These are phyloP conservation scores for Sporodiniella umbellata DNA, from an alignment of 371 early-diverging fungal genomes.

Conservation along the genomic window DNA sequence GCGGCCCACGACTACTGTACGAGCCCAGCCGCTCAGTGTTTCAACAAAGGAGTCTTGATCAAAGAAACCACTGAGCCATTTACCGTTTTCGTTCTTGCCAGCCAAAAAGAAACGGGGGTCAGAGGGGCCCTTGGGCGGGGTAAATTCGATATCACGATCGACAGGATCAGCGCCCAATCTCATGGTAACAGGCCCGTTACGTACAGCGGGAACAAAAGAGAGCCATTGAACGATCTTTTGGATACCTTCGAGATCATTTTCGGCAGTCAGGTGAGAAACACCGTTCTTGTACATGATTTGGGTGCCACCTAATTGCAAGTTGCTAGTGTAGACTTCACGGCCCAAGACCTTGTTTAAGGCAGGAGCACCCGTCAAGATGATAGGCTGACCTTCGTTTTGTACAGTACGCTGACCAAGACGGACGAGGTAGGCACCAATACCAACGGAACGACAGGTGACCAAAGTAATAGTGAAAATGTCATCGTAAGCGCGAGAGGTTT, in stretches of 20 bases:
- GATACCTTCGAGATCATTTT: constrained; percentile 93
- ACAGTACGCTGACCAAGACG: constrained; percentile 97
- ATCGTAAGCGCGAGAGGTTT: constrained; percentile 93
- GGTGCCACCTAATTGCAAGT: constrained; percentile 98
- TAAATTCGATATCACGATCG: constrained; percentile 74
- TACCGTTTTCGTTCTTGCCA: constrained; percentile 69
- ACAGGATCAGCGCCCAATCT: constrained; percentile 56
- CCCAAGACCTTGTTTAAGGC: constrained; percentile 99
- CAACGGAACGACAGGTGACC: constrained; percentile 97
- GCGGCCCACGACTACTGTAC: constrained; percentile 83
- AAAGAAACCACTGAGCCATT: constrained; percentile 88
- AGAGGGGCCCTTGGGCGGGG: constrained; percentile 82
- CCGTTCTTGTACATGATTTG: constrained; percentile 99
- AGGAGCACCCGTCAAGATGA: constrained; percentile 97
- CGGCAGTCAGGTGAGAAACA: constrained; percentile 93
- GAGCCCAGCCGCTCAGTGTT: constrained; percentile 69
- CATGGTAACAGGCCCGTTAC: constrained; percentile 64
- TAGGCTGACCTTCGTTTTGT: constrained; percentile 97
- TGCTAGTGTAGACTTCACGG: constrained; percentile 97
- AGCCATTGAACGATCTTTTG: constrained; percentile 94
- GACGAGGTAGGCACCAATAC: constrained; percentile 99
- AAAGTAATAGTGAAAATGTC: constrained; percentile 97
- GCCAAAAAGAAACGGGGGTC: constrained; percentile 91
- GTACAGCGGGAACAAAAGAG: constrained; percentile 79
- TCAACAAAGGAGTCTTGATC: constrained; percentile 91